phyloP scores from a whole-genome alignment of 2,329 filamentous ascomycete species.

The Phialophora chinensis region DNA sequence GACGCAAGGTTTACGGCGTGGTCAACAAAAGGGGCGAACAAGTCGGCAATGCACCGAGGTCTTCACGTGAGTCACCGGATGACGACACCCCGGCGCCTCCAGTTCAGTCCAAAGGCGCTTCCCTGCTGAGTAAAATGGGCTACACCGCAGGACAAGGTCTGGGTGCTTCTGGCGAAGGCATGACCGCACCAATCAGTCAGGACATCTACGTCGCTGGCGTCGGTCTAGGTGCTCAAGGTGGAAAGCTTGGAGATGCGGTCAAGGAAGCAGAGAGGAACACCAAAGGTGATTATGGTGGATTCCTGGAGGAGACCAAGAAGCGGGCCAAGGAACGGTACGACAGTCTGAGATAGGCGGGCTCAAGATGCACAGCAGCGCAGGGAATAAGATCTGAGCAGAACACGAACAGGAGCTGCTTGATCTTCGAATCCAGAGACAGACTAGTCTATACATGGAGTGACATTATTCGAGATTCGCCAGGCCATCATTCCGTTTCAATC shows the following conservation, averaged over 20 bases:
- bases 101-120: conserved; percentile 56
- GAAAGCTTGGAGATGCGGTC: conserved; percentile 56
- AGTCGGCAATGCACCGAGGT: conserved; percentile 24
- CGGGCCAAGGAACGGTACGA: conserved; percentile 56
- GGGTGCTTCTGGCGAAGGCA: conserved; percentile 54
- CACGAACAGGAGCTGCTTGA: too few relatives aligned
- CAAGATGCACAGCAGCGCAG: background rate
- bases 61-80: conserved; percentile 21
- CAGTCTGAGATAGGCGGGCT: conserved; percentile 42
- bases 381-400: background rate
- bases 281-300: conserved; percentile 54
- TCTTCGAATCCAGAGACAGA: too few relatives aligned
- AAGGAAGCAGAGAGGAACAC: conserved; percentile 57
- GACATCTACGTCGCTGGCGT: conserved; percentile 58
- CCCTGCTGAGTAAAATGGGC: conserved; percentile 59
- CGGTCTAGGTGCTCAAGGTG: conserved; percentile 56
- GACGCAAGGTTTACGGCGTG: conserved; percentile 52
- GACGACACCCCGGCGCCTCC: conserved; percentile 36
- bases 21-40: conserved; percentile 42
- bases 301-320: conserved; percentile 55
- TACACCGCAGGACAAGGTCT: conserved; percentile 55
- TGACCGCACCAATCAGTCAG: conserved; percentile 54
- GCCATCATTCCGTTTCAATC: too few relatives aligned
- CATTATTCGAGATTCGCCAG: too few relatives aligned
- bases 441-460: too few relatives aligned